These are phyloP conservation scores for Kurtzmaniella fragi DNA, from an alignment of 805 yeast species.

Conservation along the genomic window DNA sequence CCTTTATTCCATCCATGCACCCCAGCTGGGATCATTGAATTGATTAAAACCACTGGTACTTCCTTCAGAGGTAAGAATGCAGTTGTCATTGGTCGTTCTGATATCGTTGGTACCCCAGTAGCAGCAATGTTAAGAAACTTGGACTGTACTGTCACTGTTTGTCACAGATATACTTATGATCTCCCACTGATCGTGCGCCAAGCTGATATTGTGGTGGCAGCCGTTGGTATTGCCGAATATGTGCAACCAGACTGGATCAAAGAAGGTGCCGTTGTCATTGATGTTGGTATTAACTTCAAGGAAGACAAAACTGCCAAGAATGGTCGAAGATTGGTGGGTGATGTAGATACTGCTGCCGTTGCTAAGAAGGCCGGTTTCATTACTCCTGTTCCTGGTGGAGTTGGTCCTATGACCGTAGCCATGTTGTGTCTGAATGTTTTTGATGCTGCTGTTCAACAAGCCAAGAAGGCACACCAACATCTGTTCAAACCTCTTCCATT, in stretches of 20 bases:
- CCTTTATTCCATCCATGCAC: constrained; percentile 91
- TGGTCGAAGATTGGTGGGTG: constrained; percentile 89
- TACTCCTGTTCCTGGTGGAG: constrained; percentile 99
- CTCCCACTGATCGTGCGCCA: constrained; percentile 50
- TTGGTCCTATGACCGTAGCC: constrained; percentile 99
- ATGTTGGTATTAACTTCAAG: constrained; percentile 91
- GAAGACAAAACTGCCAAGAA: constrained; percentile 70
- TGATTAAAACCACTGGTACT: constrained; percentile 67
- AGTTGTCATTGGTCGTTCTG: constrained; percentile 92
- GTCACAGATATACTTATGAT: constrained; percentile 70
- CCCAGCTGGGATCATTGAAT: constrained; percentile 85
- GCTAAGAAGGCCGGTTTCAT: constrained; percentile 58
- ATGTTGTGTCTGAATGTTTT: constrained; percentile 85
- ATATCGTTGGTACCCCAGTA: constrained; percentile 93
- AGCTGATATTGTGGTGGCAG: constrained; percentile 90
- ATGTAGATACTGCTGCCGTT: constrained; percentile 78
- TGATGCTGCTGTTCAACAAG: constrained; percentile 67
- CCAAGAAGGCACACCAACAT: constrained; percentile 42
- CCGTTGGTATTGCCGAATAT: constrained; percentile 81
- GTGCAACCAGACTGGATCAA: constrained; percentile 88
- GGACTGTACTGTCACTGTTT: constrained; percentile 83
- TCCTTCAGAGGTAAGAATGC: constrained; percentile 73
- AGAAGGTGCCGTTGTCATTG: constrained; percentile 78
- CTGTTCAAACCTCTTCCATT: constrained; percentile 54
- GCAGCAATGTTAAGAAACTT: constrained; percentile 73